Conservation (phyloP, 1,284 basidiomycete species). For the Leucoagaricus sp. region DNA sequence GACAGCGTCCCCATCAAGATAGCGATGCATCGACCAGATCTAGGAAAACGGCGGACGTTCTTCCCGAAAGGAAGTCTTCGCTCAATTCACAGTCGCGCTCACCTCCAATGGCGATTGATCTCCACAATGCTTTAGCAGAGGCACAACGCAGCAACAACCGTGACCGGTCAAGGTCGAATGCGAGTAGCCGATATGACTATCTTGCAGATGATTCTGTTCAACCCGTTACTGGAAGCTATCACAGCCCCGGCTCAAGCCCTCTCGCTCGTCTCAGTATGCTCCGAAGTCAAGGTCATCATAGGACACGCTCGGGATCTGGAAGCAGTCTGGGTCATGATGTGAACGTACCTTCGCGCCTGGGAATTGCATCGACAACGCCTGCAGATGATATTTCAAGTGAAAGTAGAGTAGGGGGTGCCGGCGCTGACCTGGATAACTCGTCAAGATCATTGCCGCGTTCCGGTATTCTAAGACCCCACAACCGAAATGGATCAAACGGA, state of each 20-base stretch:
- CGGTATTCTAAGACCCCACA: slow-evolving; percentile 17
- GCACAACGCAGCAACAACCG: slow-evolving; percentile 30
- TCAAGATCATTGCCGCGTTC: slow-evolving; percentile 12
- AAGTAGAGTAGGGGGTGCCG: background rate
- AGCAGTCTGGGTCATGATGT: slow-evolving; percentile 11
- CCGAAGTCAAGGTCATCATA: slow-evolving; percentile 22
- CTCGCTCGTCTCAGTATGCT: slow-evolving; percentile 26
- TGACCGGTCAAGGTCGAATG: slow-evolving; percentile 33
- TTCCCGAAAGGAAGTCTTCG: slow-evolving; percentile 24
- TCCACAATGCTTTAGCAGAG: slow-evolving; percentile 41
- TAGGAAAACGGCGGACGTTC: slow-evolving; percentile 13
- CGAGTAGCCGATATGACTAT: slow-evolving; percentile 26
- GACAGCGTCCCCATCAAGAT: slow-evolving; percentile 33
- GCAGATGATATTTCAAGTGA: slow-evolving; percentile 2
- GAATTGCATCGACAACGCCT: slow-evolving; percentile 2
- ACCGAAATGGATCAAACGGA: slow-evolving; percentile 18
- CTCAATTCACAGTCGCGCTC: slow-evolving; percentile 29
- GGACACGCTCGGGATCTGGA: slow-evolving; percentile 14
- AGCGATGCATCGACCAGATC: slow-evolving; percentile 35
- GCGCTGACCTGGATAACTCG: slow-evolving; percentile 1
- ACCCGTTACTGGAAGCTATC: slow-evolving; percentile 1
- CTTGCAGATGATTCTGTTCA: slow-evolving; percentile 3
- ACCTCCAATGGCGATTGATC: slow-evolving; percentile 38
- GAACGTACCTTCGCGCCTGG: slow-evolving; percentile 10
- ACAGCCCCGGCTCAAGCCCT: slow-evolving; percentile 29